Evolutionary conservation across 306 rosid species (phyloP), one percentile per base, ranked within the genome.

Genomic region (Vigna reflexopilosa): DNA sequence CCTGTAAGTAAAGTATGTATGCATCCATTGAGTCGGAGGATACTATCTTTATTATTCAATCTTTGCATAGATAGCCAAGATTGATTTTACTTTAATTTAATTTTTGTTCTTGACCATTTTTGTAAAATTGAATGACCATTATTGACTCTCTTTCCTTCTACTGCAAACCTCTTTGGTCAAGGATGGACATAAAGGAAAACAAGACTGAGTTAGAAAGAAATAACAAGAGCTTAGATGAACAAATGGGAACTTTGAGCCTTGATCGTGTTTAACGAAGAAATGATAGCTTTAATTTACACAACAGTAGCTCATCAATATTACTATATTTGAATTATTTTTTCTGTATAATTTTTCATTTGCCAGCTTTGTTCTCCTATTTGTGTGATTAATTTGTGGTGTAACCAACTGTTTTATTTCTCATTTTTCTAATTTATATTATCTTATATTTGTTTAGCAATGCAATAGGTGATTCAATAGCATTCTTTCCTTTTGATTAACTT

Each of bases 241-340:
- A 28, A 57, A 42, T 44, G 8, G 58, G 70, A 47, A 78, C 28
- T 48, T 70, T 38, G 63, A 7, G 20, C 51, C 19, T 70, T 58
- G 32, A 38, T 47, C 51, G 32, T 49, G 45, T 67, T 77, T 30
- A 40, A 20, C 11, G 42, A 30, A 58, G 54, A 40, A 38, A 64
- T 64, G 28, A 58, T 40, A 11, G 57, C 40, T 73, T 74, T 57
- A 32, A 48, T 59, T 56, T 56, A 47, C 11, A 56, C 76, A 22
- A 56, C 34, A 32, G 54, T 32, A 45, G 68, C 47, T 36, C 40
- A 56, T 59, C 13, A 36, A 19, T 72, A 67, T 44, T 42, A 34
- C 61, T 78, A 40, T 66, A 72, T 77, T 77, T 71, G 65, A 63
- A 77, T 62, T 47, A 45, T 54, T 56, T 69, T 32, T 44, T 32